Conservation (phyloP, 352 stramenopile species). For the Pythium monospermum region DNA sequence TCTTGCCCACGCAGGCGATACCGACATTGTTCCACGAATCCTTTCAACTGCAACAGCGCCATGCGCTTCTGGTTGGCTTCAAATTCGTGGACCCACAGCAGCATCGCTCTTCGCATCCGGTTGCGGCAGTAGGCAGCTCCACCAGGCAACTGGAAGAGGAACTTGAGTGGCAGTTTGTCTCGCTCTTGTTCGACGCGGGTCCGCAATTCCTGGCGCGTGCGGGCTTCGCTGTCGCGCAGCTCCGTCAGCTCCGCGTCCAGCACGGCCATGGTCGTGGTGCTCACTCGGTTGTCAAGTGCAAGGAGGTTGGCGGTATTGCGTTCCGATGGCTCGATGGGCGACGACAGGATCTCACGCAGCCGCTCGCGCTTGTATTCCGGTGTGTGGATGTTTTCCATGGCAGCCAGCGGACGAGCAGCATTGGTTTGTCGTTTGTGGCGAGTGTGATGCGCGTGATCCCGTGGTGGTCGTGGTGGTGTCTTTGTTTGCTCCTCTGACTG, state of each 20-base stretch:
- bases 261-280: constrained; percentile 42
- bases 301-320: constrained; percentile 35
- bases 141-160: constrained; percentile 75
- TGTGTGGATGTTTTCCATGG: constrained; percentile 32
- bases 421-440: background rate
- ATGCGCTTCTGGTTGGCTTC: constrained; percentile 70
- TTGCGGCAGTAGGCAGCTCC: constrained; percentile 69
- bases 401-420: constrained; percentile 1
- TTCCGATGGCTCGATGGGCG: constrained; percentile 50
- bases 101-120: constrained; percentile 63
- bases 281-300: constrained; percentile 36
- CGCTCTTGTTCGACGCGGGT: constrained; percentile 51
- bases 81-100: constrained; percentile 66
- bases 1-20: constrained; percentile 48
- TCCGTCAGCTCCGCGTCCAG: constrained; percentile 38
- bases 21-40: constrained; percentile 53
- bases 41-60: constrained; percentile 78
- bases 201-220: constrained; percentile 35
- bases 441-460: background rate
- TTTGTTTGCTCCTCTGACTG: background rate
- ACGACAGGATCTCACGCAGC: constrained; percentile 55
- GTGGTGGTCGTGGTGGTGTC: background rate
- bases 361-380: constrained; percentile 52
- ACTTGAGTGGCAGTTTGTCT: constrained; percentile 66
- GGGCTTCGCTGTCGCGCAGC: constrained; percentile 33